Conservation (phyloP, 1,284 basidiomycete species). For the Gymnopus androsaceus region DNA sequence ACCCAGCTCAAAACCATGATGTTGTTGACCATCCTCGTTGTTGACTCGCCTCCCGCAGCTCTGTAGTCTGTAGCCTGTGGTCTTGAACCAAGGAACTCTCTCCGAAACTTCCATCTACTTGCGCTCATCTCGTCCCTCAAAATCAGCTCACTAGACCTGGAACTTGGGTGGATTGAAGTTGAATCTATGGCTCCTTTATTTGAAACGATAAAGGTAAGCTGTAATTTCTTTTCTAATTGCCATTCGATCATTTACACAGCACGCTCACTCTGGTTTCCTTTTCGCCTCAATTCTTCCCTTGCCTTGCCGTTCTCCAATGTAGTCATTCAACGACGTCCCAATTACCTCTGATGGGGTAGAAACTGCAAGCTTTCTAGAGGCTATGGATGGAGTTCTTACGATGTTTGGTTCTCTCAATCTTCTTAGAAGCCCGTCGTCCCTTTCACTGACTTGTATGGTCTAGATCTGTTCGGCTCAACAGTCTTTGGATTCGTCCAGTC, state of each 20-base stretch:
- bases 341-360: constrained; percentile 80
- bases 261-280: not conserved
- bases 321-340: constrained; percentile 90
- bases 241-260: too few relatives aligned
- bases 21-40: too few relatives aligned
- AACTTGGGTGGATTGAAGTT: not conserved
- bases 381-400: constrained; percentile 86
- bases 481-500: constrained; percentile 91
- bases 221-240: too few relatives aligned
- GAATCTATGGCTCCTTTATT: not conserved
- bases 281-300: not conserved
- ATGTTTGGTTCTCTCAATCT: constrained; percentile 70
- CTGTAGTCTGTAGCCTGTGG: not conserved
- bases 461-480: constrained; percentile 85
- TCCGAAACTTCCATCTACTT: not conserved
- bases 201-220: not conserved
- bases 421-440: constrained; percentile 8
- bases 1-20: too few relatives aligned
- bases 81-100: not conserved
- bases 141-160: not conserved
- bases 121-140: not conserved
- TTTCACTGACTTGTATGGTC: constrained; percentile 10
- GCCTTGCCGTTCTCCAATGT: too few relatives aligned
- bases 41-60: not conserved
- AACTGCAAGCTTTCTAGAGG: constrained; percentile 82